phyloP scores from a whole-genome alignment of 768 basidiomycete genomes.

The Pleurotus cornucopiae region DNA sequence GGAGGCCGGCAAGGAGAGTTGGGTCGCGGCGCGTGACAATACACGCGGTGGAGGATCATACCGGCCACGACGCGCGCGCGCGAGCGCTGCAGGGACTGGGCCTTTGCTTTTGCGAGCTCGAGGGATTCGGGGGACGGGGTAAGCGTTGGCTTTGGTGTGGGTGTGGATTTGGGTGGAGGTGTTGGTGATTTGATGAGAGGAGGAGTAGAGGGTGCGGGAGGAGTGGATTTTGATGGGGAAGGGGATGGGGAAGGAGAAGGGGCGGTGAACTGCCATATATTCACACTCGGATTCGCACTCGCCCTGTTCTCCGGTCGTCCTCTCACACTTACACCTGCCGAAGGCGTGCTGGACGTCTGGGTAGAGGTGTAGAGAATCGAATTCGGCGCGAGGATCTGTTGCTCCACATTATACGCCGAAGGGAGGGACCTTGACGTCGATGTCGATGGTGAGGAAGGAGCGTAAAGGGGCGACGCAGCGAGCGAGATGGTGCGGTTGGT shows the following conservation, averaged over 20 bases:
- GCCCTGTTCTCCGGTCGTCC: too few relatives aligned
- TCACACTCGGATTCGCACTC: too few relatives aligned
- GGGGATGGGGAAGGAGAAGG: background rate
- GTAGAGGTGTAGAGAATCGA: slow-evolving; percentile 1
- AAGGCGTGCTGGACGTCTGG: too few relatives aligned
- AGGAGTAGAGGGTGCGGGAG: too few relatives aligned
- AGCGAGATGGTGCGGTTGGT: background rate
- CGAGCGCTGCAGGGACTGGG: background rate
- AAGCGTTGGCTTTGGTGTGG: too few relatives aligned
- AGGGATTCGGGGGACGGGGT: too few relatives aligned
- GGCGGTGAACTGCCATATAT: background rate
- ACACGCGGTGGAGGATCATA: slow-evolving; percentile 3
- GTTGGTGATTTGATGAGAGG: background rate
- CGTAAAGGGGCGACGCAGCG: background rate
- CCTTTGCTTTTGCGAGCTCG: background rate
- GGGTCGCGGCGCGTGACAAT: background rate
- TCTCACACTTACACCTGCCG: too few relatives aligned
- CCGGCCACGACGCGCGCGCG: background rate
- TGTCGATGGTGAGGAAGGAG: too few relatives aligned
- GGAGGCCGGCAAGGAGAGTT: background rate
- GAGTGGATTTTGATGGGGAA: background rate
- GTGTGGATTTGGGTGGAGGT: background rate
- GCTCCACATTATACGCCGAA: background rate
- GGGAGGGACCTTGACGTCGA: background rate
- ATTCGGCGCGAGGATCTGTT: background rate